Conservation (phyloP, 768 basidiomycete species). For the Glaciozyma antarctica region DNA sequence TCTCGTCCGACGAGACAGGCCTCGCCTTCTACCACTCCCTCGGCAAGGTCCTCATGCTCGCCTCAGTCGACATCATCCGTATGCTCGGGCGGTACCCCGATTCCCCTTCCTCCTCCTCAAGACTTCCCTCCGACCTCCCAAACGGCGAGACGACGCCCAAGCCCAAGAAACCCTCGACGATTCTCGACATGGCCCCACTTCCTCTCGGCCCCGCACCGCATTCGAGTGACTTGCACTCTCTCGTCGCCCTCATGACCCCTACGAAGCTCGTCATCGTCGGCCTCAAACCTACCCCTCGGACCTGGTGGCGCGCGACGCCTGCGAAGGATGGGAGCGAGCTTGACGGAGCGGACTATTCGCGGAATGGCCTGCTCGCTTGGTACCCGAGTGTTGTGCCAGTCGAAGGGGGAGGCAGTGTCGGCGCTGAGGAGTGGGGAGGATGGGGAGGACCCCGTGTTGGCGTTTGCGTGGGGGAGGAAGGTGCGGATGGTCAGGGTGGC, state of each 20-base stretch:
- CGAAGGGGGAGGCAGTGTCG: constrained; percentile 36
- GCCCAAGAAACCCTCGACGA: constrained; percentile 44
- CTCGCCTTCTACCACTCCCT: constrained; percentile 91
- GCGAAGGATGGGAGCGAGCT: constrained; percentile 2
- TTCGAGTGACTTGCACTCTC: constrained; percentile 64
- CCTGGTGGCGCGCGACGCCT: constrained; percentile 54
- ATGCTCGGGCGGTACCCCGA: constrained; percentile 86
- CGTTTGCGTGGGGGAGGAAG: constrained; percentile 71
- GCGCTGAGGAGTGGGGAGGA: constrained; percentile 1
- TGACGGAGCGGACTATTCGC: constrained; percentile 38
- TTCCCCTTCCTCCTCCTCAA: constrained; percentile 6
- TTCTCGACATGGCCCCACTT: constrained; percentile 70
- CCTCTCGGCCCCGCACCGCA: constrained; percentile 68
- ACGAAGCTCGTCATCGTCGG: constrained; percentile 88
- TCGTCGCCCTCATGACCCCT: constrained; percentile 78
- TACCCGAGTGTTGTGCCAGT: constrained; percentile 53
- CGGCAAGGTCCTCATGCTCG: constrained; percentile 87
- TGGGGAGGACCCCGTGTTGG: constrained; percentile 53
- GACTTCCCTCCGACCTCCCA: not conserved
- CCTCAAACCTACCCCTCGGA: constrained; percentile 79
- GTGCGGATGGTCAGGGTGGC: constrained; percentile 57
- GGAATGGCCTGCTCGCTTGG: constrained; percentile 66
- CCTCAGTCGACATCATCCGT: constrained; percentile 84
- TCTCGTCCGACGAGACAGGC: constrained; percentile 80
- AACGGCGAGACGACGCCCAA: not conserved